Percentiles rank a stretch among this genome's conserved stretches.
Conservation (phyloP, 345 rosid genomes). For the Boechera retrofracta region DNA sequence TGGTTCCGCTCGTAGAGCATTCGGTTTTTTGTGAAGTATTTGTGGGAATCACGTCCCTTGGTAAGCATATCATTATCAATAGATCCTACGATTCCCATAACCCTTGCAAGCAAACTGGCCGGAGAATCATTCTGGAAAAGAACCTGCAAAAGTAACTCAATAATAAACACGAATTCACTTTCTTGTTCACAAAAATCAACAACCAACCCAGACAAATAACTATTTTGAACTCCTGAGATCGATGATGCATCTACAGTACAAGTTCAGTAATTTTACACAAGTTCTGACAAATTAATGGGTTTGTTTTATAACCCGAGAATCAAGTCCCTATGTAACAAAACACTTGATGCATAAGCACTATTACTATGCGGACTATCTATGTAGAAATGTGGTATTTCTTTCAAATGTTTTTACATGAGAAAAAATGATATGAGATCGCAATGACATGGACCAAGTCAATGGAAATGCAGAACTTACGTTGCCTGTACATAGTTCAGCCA, state of each 20-base stretch:
- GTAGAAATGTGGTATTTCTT: neutral
- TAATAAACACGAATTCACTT: neutral
- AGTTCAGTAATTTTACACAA: neutral
- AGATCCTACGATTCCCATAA: constrained; percentile 81
- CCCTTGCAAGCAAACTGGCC: constrained; percentile 90
- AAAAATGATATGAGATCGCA: neutral
- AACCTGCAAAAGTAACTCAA: constrained; percentile 53
- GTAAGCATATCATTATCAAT: constrained; percentile 85
- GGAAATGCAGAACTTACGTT: constrained; percentile 68
- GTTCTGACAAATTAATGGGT: neutral
- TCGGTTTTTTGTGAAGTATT: constrained; percentile 88
- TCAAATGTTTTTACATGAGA: neutral
- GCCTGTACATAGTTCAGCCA: constrained; percentile 98
- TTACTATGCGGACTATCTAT: neutral
- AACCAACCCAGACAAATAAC: neutral
- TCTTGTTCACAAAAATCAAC: neutral
- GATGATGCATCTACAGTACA: neutral
- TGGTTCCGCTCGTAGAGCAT: constrained; percentile 98
- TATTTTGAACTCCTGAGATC: neutral
- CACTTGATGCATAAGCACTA: constrained; percentile 9
- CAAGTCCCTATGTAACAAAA: neutral
- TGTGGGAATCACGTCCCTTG: constrained; percentile 92
- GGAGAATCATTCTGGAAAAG: constrained; percentile 99
- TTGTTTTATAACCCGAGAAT: neutral
- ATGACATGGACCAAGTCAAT: constrained; percentile 9